Evolutionary conservation across 805 yeast genomes (phyloP), one percentile per base, ranked within the genome.

Genomic region (Komagataella ulmi): DNA sequence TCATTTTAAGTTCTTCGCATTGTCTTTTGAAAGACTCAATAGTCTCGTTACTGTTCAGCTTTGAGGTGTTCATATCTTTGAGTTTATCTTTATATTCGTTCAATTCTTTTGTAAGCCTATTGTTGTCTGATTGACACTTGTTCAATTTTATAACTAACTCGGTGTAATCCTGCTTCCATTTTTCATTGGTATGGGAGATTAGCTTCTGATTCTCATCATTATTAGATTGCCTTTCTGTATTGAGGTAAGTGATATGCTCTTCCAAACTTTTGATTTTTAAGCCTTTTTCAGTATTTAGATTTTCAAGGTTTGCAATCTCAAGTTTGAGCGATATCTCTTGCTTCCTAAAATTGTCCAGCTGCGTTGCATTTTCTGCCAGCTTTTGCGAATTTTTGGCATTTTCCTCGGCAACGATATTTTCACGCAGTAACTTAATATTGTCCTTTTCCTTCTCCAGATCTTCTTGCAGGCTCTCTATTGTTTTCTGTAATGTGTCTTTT

Each of bases 1-100:
- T 79, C 74, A 85, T 76, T 2, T 74, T 61, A 49, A 85, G 63
- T 59, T 88, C 96, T 50, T 87, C 91, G 54, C 81, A 77, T 61
- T 86, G 88, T 56, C 79, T 82, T 58, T 76, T 82, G 54, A 79
- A 58, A 0, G 71, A 57, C 45, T 76, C 82, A 7, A 72, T 68
- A 53, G 73, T 75, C 23, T 72, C 77, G 50, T 57, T 57, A 1
- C 64, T 56, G 7, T 52, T 54, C 8, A 51, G 24, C 53, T 60
- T 67, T 17, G 58, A 50, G 46, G 60, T 65, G 24, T 63, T 62
- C n/a, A 65, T 58, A 47, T 71, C 72, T 49, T 63, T 65, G 52
- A 63, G 66, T 50, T 71, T 72, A 45, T 63, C 66, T 45, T 66
- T 69, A 19, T 71, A 52, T 44, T 66, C 71, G 30, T 72, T 77